A percentile compares a stretch with the other conserved stretches of the same genome.
Evolutionary conservation across 2,329 filamentous ascomycete species (phyloP).

Genomic region (Fonsecaea multimorphosa): DNA sequence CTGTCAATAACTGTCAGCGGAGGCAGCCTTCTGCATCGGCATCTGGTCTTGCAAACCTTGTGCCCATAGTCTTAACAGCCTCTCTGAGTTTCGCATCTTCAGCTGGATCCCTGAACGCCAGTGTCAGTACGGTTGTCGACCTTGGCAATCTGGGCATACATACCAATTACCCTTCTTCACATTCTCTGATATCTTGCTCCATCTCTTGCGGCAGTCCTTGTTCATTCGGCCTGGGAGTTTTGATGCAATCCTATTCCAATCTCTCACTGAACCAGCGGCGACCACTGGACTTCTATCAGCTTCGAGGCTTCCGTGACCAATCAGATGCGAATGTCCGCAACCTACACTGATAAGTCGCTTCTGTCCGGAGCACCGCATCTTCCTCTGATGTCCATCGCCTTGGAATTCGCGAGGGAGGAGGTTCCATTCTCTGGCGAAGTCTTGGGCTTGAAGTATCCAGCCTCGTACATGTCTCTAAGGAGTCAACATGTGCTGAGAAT

Average conservation of each 20-base stretch:
- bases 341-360: conserved; percentile 22
- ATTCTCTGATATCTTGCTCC: conserved; percentile 48
- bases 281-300: conserved; percentile 17
- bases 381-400: conserved; percentile 30
- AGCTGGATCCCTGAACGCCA: conserved; percentile 4
- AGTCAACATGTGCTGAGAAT: conserved; percentile 2
- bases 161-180: conserved; percentile 53
- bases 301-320: neutral
- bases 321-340: neutral
- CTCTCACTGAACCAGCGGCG: conserved; percentile 38
- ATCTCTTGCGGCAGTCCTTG: conserved; percentile 55
- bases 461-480: conserved; percentile 1
- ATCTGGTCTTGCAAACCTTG: neutral
- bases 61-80: conserved; percentile 29
- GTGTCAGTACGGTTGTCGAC: neutral
- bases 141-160: conserved; percentile 24
- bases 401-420: conserved; percentile 15
- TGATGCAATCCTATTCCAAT: conserved; percentile 48
- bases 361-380: conserved; percentile 24
- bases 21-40: neutral
- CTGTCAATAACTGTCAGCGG: conserved; percentile 36
- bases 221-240: conserved; percentile 50
- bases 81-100: conserved; percentile 35
- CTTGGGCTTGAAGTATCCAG: neutral
- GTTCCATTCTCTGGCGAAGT: conserved; percentile 4